A percentile compares a stretch with the other conserved stretches of the same genome.
Evolutionary conservation across 176 grass and related monocot genomes (phyloP).

Genomic region (Musa beccarii): DNA sequence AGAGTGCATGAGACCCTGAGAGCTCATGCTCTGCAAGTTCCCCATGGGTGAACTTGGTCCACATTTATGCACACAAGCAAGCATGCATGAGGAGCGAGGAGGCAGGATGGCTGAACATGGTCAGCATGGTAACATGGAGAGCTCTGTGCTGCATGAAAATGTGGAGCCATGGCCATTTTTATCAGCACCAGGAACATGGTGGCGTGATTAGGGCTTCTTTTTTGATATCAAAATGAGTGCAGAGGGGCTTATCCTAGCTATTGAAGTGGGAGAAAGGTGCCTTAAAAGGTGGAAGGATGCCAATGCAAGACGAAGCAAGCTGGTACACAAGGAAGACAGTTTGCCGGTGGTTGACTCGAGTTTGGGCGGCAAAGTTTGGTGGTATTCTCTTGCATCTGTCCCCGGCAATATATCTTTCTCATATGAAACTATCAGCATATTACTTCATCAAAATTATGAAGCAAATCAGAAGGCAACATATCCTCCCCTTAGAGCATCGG

Average conservation of each 20-base stretch:
- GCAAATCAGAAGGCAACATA: no score
- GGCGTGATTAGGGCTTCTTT: background rate
- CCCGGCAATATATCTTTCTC: no score
- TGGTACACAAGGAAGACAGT: background rate
- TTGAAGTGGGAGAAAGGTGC: background rate
- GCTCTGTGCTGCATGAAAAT: background rate
- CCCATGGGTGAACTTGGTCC: background rate
- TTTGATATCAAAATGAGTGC: background rate
- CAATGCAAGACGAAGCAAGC: background rate
- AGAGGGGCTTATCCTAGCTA: background rate
- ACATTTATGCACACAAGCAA: background rate
- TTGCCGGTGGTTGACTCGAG: background rate
- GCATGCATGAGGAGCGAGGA: background rate
- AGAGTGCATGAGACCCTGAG: background rate
- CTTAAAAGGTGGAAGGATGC: constrained; percentile 5
- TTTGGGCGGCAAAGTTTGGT: constrained; percentile 4
- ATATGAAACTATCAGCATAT: no score
- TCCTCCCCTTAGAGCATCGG: no score
- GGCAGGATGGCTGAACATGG: background rate
- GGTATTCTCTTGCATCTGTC: background rate
- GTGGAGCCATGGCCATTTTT: no score
- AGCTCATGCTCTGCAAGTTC: background rate
- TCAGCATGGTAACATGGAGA: background rate
- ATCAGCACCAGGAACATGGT: background rate
- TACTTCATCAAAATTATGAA: no score